Percentiles rank a stretch among this genome's conserved stretches.
phyloP scores from a whole-genome alignment of 1,284 basidiomycete genomes.

The Ustilago trichophora region DNA sequence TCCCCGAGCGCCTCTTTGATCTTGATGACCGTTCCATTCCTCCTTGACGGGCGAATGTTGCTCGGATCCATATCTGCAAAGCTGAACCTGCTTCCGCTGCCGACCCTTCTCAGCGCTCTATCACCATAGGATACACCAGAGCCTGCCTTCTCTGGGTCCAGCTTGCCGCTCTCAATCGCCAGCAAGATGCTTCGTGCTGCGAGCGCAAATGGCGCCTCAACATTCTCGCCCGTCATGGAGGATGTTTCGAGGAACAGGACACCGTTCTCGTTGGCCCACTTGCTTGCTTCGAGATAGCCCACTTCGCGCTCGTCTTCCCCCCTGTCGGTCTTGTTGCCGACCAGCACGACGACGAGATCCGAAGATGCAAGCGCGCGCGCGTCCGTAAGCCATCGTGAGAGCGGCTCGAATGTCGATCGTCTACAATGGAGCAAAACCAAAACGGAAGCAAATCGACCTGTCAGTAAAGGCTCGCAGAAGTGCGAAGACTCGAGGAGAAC shows the following conservation, averaged over 20 bases:
- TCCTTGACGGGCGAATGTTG: constrained; percentile 40
- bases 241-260: constrained; percentile 84
- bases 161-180: constrained; percentile 87
- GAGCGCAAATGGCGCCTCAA: constrained; percentile 89
- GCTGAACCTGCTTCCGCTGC: constrained; percentile 47
- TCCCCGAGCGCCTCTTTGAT: constrained; percentile 44
- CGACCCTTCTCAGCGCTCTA: constrained; percentile 72
- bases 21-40: constrained; percentile 16
- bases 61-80: constrained; percentile 51
- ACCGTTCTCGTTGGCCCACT: constrained; percentile 92
- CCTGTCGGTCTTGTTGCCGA: constrained; percentile 93
- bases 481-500: no score
- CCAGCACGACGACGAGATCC: constrained; percentile 86
- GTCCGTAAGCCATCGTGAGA: constrained; percentile 88
- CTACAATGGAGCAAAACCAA: constrained; percentile 46
- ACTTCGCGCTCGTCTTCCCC: constrained; percentile 89
- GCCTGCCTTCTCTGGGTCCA: constrained; percentile 91
- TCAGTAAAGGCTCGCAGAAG: no score
- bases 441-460: no score
- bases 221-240: constrained; percentile 89
- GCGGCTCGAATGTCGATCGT: constrained; percentile 75
- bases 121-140: constrained; percentile 97
- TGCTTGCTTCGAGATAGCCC: constrained; percentile 89
- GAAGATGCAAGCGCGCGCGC: constrained; percentile 85
- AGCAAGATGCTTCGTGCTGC: constrained; percentile 88